These are phyloP conservation scores for Ascochyta pisi DNA, from an alignment of 2,329 filamentous ascomycete genomes.

Conservation along the genomic window DNA sequence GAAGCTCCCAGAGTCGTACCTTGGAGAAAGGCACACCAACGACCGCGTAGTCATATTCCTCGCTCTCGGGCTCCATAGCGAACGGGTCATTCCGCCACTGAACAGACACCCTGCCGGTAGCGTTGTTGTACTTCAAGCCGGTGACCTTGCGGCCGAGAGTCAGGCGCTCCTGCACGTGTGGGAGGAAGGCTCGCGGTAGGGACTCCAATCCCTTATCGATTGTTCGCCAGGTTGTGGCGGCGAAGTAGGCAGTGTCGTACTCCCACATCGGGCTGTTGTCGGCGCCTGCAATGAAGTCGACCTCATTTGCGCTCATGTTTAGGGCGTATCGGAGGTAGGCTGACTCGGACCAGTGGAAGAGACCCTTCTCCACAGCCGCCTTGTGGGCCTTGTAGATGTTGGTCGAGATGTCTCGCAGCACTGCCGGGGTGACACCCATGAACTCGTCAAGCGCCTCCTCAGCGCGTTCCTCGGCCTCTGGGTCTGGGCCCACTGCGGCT, in stretches of 20 bases:
- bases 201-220: conserved; percentile 68
- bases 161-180: conserved; percentile 64
- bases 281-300: conserved; percentile 51
- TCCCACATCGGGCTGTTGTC: conserved; percentile 56
- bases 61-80: conserved; percentile 52
- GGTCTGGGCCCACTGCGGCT: conserved; percentile 23
- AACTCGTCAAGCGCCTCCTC: conserved; percentile 31
- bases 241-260: conserved; percentile 64
- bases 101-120: conserved; percentile 62
- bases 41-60: conserved; percentile 71
- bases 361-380: conserved; percentile 59
- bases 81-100: conserved; percentile 61
- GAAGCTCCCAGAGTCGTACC: conserved; percentile 68
- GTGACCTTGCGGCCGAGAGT: conserved; percentile 65
- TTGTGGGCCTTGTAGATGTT: conserved; percentile 63
- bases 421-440: conserved; percentile 26
- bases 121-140: conserved; percentile 61
- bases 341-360: conserved; percentile 71
- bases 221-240: conserved; percentile 66
- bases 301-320: conserved; percentile 62
- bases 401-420: conserved; percentile 50
- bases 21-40: conserved; percentile 70
- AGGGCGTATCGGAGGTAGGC: conserved; percentile 68
- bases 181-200: conserved; percentile 68
- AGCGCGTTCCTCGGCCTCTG: conserved; percentile 27